Conservation (phyloP, 2,329 filamentous ascomycete genomes). For the Escovopsis sp. region DNA sequence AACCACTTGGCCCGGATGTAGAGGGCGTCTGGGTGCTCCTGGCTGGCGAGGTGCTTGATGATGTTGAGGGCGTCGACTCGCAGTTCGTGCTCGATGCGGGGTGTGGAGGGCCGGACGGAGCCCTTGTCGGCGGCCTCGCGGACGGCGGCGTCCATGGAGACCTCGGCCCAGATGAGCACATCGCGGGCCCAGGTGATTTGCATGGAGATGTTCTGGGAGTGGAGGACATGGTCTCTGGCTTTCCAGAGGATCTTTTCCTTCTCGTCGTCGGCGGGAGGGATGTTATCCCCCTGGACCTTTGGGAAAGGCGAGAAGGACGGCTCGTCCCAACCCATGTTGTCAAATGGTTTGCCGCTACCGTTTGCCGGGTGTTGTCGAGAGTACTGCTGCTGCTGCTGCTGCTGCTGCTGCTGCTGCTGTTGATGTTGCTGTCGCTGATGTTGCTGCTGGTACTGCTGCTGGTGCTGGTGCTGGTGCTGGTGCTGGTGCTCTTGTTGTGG, state of each 20-base stretch:
- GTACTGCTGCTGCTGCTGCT: too few relatives aligned
- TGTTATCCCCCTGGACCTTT: constrained; percentile 69
- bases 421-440: too few relatives aligned
- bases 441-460: too few relatives aligned
- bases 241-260: constrained; percentile 82
- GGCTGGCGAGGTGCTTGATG: constrained; percentile 74
- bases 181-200: constrained; percentile 96
- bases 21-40: constrained; percentile 83
- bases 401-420: too few relatives aligned
- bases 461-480: too few relatives aligned
- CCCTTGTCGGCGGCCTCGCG: constrained; percentile 36
- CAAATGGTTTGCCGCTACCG: constrained; percentile 15
- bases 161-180: constrained; percentile 76
- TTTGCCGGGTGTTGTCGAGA: constrained; percentile 13
- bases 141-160: constrained; percentile 60
- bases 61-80: constrained; percentile 83
- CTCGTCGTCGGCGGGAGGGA: constrained; percentile 87
- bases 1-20: constrained; percentile 96
- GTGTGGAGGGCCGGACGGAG: constrained; percentile 54
- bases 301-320: constrained; percentile 90
- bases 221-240: constrained; percentile 68
- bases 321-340: constrained; percentile 35
- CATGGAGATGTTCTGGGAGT: constrained; percentile 89
- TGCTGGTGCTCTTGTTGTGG: too few relatives aligned
- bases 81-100: constrained; percentile 77